These are phyloP conservation scores for Fusarium camptoceras DNA, from an alignment of 2,329 filamentous ascomycete genomes.

Conservation along the genomic window DNA sequence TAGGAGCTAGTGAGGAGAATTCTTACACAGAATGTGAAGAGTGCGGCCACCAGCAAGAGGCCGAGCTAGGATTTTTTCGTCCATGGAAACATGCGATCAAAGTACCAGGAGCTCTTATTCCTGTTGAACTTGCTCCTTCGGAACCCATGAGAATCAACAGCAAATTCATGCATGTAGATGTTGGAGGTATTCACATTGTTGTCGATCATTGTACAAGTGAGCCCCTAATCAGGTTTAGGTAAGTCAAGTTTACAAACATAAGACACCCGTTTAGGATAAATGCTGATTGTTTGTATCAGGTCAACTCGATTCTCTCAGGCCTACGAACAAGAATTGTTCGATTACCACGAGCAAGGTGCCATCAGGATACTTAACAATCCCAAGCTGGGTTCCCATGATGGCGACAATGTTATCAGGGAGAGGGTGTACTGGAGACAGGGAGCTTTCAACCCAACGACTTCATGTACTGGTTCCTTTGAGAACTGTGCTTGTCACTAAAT, in stretches of 20 bases:
- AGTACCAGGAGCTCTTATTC: constrained; percentile 7
- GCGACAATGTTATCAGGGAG: not conserved
- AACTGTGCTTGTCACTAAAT: constrained; percentile 26
- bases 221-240: constrained; percentile 33
- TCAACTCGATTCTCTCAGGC: constrained; percentile 33
- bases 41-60: constrained; percentile 7
- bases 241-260: constrained; percentile 15
- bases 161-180: constrained; percentile 15
- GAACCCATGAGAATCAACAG: constrained; percentile 25
- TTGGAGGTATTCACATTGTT: constrained; percentile 31
- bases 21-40: constrained; percentile 23
- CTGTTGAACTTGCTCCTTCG: constrained; percentile 21
- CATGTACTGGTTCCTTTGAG: constrained; percentile 21
- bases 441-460: constrained; percentile 1
- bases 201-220: constrained; percentile 15
- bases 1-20: not conserved
- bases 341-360: constrained; percentile 6
- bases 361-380: not conserved
- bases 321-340: constrained; percentile 23
- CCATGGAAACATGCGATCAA: constrained; percentile 3
- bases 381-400: not conserved
- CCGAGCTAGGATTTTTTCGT: no score
- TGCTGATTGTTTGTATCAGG: constrained; percentile 16
- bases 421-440: not conserved
- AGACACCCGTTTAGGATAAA: not conserved